Evolutionary conservation across 2,329 filamentous ascomycete genomes (phyloP).

Genomic region (Colletotrichum acutatum): DNA sequence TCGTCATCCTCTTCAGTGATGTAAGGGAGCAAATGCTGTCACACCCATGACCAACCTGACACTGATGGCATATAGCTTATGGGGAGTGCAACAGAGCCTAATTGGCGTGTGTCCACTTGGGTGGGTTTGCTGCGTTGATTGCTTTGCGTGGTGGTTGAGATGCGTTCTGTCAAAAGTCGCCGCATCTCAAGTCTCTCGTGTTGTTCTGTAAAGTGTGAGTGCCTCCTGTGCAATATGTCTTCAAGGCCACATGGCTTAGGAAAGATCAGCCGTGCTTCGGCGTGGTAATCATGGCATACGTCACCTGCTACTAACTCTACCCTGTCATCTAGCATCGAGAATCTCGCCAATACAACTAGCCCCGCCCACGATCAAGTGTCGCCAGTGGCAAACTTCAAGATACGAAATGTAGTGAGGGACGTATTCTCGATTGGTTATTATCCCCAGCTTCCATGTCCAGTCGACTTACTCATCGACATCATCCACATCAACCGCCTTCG

Average conservation of each 20-base stretch:
- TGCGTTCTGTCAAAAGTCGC: background rate
- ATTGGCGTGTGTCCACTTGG: conserved; percentile 49
- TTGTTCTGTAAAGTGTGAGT: conserved; percentile 23
- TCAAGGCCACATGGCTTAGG: too few relatives aligned
- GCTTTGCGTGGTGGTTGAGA: conserved; percentile 31
- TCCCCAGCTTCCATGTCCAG: conserved; percentile 45
- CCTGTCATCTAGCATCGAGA: conserved; percentile 39
- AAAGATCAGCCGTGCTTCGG: background rate
- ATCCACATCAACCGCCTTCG: conserved; percentile 51
- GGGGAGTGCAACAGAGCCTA: conserved; percentile 44
- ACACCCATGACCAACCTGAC: background rate
- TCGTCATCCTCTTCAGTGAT: conserved; percentile 22
- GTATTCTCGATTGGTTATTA: conserved; percentile 38
- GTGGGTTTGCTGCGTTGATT: conserved; percentile 33
- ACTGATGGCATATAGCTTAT: background rate
- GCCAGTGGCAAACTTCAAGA: conserved; percentile 28
- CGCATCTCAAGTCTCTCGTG: background rate
- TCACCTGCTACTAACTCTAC: background rate
- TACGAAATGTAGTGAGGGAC: conserved; percentile 43
- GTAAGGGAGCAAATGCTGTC: background rate
- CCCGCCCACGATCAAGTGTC: conserved; percentile 46
- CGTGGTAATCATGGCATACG: background rate
- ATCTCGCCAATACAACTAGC: conserved; percentile 50
- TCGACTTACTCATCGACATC: conserved; percentile 45
- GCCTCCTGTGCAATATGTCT: background rate